Conservation (phyloP, 371 early-diverging fungal species). For the Apophysomyces sp. region DNA sequence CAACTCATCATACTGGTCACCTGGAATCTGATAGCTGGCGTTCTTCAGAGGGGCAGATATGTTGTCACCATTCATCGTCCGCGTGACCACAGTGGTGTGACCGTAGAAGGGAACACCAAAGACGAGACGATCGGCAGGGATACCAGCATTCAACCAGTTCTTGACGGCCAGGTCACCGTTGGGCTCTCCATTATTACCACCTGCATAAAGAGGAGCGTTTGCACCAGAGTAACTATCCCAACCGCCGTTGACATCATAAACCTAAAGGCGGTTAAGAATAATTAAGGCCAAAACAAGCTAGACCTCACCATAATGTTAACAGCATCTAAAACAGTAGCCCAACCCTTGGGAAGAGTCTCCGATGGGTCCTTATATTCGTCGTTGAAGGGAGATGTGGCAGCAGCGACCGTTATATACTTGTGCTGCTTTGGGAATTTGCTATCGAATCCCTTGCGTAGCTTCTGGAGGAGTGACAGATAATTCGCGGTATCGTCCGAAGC, state of each 20-base stretch:
- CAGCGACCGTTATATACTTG: constrained; percentile 25
- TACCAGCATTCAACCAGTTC: constrained; percentile 56
- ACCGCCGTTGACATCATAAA: constrained; percentile 39
- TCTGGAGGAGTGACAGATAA: constrained; percentile 22
- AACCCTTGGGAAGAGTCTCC: constrained; percentile 7
- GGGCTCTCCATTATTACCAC: constrained; percentile 8
- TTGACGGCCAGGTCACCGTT: constrained; percentile 32
- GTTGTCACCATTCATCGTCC: constrained; percentile 4
- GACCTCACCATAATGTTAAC: constrained; percentile 26
- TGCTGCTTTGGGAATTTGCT: constrained; percentile 29
- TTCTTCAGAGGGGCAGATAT: not conserved
- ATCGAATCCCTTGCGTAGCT: constrained; percentile 12
- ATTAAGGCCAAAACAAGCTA: constrained; percentile 45
- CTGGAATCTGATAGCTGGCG: constrained; percentile 12
- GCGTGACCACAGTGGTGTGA: constrained; percentile 18
- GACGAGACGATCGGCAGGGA: constrained; percentile 50
- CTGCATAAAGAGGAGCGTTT: constrained; percentile 60
- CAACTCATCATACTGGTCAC: constrained; percentile 21
- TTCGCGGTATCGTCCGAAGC: constrained; percentile 57
- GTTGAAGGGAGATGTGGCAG: constrained; percentile 20
- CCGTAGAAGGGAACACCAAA: constrained; percentile 66
- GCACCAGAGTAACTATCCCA: constrained; percentile 42
- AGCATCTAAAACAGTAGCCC: constrained; percentile 18
- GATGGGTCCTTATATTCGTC: constrained; percentile 18
- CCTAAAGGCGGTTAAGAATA: constrained; percentile 14